A percentile compares a stretch with the other conserved stretches of the same genome.
Evolutionary conservation across 2,329 filamentous ascomycete genomes (phyloP).

Genomic region (Alternaria triticina): DNA sequence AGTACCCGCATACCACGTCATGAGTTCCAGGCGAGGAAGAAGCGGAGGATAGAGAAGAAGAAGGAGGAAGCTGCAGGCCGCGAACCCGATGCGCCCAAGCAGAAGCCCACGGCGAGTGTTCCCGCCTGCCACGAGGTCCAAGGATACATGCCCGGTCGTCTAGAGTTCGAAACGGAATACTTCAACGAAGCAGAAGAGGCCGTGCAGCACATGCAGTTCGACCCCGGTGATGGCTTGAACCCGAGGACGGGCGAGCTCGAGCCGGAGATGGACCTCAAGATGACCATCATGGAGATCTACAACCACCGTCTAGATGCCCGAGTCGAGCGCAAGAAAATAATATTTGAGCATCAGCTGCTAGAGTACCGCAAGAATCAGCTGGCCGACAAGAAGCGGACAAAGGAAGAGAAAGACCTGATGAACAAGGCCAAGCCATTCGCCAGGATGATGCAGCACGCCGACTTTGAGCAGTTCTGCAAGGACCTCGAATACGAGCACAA

Average conservation of each 20-base stretch:
- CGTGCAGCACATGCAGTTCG: constrained; percentile 97
- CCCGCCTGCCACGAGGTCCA: constrained; percentile 97
- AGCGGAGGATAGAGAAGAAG: constrained; percentile 88
- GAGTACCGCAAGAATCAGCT: constrained; percentile 93
- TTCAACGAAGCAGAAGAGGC: constrained; percentile 98
- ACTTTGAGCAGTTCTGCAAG: constrained; percentile 85
- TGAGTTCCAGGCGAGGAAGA: constrained; percentile 91
- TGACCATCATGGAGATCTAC: constrained; percentile 98
- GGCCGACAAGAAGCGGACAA: constrained; percentile 90
- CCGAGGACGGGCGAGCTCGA: constrained; percentile 83
- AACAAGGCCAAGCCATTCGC: constrained; percentile 97
- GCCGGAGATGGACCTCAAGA: constrained; percentile 95
- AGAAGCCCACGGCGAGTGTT: constrained; percentile 93
- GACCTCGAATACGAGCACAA: constrained; percentile 91
- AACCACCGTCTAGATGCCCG: constrained; percentile 89
- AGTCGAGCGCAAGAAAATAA: constrained; percentile 92
- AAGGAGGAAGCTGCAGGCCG: constrained; percentile 87
- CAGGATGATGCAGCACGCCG: constrained; percentile 91
- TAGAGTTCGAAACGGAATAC: constrained; percentile 98
- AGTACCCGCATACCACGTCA: constrained; percentile 84
- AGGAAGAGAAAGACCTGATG: constrained; percentile 89
- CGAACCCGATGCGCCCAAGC: constrained; percentile 83
- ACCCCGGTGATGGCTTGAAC: constrained; percentile 92
- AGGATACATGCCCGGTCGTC: constrained; percentile 95
- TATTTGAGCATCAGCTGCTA: constrained; percentile 92